Conservation (phyloP, 2,329 filamentous ascomycete species). For the Colletotrichum theobromicola region DNA sequence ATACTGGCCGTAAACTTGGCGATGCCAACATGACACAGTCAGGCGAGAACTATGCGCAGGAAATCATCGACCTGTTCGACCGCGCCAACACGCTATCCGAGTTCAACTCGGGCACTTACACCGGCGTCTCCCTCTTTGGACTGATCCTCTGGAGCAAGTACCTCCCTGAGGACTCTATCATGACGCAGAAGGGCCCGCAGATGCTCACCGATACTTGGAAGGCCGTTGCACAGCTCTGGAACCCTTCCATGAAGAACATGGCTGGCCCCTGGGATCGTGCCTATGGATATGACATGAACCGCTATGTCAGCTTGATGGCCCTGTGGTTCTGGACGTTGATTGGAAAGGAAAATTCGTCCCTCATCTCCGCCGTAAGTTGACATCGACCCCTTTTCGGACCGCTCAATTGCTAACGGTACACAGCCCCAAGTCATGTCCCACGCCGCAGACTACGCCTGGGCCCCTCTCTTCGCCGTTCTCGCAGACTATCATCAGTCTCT, state of each 20-base stretch:
- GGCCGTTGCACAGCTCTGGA: constrained; percentile 57
- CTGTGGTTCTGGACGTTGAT: constrained; percentile 64
- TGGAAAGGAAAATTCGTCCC: constrained; percentile 48
- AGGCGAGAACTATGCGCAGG: constrained; percentile 60
- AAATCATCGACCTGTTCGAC: constrained; percentile 62
- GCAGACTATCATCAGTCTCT: constrained; percentile 53
- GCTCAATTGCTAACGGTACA: background rate
- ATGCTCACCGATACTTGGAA: constrained; percentile 62
- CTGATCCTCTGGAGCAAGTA: constrained; percentile 67
- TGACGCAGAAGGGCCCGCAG: constrained; percentile 53
- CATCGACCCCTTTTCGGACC: background rate
- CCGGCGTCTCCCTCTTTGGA: constrained; percentile 64
- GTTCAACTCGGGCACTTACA: constrained; percentile 68
- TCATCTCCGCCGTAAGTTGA: constrained; percentile 35
- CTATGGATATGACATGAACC: constrained; percentile 69
- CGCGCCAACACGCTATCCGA: constrained; percentile 62
- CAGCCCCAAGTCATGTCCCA: constrained; percentile 62
- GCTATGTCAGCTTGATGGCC: constrained; percentile 62
- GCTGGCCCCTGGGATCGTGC: constrained; percentile 69
- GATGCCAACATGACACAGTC: constrained; percentile 64
- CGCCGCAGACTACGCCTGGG: constrained; percentile 62
- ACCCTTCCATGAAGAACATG: constrained; percentile 63
- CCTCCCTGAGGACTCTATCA: constrained; percentile 55
- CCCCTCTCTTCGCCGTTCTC: constrained; percentile 60
- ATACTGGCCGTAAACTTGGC: constrained; percentile 58